These are phyloP conservation scores for Nemania serpens DNA, from an alignment of 2,329 filamentous ascomycete genomes.

Conservation along the genomic window DNA sequence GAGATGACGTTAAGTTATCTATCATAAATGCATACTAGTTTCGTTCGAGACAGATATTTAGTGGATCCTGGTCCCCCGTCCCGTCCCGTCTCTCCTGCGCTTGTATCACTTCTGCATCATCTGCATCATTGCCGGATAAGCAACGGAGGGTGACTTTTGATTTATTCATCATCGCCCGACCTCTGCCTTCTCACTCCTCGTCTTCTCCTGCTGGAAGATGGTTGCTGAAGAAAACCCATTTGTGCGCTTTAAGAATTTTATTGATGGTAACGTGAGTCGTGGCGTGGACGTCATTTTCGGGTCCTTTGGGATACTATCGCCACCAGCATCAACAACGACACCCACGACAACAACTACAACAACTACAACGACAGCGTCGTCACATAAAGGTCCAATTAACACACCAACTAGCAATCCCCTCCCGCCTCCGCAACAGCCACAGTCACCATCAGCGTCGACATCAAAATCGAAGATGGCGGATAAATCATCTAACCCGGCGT, in stretches of 20 bases:
- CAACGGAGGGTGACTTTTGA: not conserved
- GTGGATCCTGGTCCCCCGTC: not conserved
- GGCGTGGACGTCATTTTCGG: slow-evolving; percentile 35
- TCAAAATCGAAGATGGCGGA: slow-evolving; percentile 1
- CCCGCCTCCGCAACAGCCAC: not conserved
- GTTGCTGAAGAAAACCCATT: slow-evolving; percentile 43
- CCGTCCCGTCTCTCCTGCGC: not conserved
- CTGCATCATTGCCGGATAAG: not conserved
- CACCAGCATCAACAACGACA: not conserved
- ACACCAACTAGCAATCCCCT: not conserved
- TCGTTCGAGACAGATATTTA: not conserved
- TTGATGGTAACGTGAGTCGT: slow-evolving; percentile 46
- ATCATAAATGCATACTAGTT: not conserved
- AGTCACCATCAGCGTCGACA: not conserved
- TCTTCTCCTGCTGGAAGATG: slow-evolving; percentile 8
- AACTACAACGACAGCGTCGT: not conserved
- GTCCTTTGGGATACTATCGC: not conserved
- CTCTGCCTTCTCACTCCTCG: not conserved
- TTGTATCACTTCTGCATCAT: not conserved
- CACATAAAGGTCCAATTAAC: not conserved
- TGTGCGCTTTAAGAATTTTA: slow-evolving; percentile 48
- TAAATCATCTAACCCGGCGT: not conserved
- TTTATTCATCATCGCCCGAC: not conserved
- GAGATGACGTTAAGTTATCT: not conserved
- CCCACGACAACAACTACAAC: not conserved